Conservation (phyloP, 805 yeast genomes). For the Geotrichum ghanense region DNA sequence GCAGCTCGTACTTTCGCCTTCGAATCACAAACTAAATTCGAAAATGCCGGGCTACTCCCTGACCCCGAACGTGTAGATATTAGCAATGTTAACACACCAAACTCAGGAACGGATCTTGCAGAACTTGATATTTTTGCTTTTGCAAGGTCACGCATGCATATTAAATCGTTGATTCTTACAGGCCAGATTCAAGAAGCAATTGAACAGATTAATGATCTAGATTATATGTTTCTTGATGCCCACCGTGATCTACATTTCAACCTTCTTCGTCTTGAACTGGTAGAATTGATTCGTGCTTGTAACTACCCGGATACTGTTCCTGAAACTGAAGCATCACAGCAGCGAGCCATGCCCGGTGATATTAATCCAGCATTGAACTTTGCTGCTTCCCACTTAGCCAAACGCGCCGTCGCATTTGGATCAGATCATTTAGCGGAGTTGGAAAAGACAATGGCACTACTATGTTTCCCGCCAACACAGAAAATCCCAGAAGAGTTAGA, state of each 20-base stretch:
- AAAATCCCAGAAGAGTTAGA: slow-evolving; percentile 33
- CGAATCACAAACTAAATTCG: slow-evolving; percentile 39
- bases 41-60: slow-evolving; percentile 9
- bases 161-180: slow-evolving; percentile 40
- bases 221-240: slow-evolving; percentile 54
- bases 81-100: too few species aligned
- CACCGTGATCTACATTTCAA: slow-evolving; percentile 60
- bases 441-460: slow-evolving; percentile 74
- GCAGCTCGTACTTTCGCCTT: slow-evolving; percentile 52
- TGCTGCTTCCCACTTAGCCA: slow-evolving; percentile 36
- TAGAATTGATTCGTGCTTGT: slow-evolving; percentile 67
- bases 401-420: slow-evolving; percentile 41
- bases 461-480: slow-evolving; percentile 36
- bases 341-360: slow-evolving; percentile 8
- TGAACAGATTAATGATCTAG: slow-evolving; percentile 40
- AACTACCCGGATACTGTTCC: slow-evolving; percentile 22
- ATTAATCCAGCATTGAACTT: slow-evolving; percentile 22
- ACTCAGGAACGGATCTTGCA: background rate
- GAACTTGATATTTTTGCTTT: slow-evolving; percentile 19
- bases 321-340: slow-evolving; percentile 6
- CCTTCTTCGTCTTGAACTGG: slow-evolving; percentile 56
- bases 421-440: slow-evolving; percentile 52
- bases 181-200: slow-evolving; percentile 57
- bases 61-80: background rate
- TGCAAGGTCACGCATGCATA: slow-evolving; percentile 40